These are phyloP conservation scores for Talinum fruticosum DNA, from an alignment of 148 eudicot species.

Conservation along the genomic window DNA sequence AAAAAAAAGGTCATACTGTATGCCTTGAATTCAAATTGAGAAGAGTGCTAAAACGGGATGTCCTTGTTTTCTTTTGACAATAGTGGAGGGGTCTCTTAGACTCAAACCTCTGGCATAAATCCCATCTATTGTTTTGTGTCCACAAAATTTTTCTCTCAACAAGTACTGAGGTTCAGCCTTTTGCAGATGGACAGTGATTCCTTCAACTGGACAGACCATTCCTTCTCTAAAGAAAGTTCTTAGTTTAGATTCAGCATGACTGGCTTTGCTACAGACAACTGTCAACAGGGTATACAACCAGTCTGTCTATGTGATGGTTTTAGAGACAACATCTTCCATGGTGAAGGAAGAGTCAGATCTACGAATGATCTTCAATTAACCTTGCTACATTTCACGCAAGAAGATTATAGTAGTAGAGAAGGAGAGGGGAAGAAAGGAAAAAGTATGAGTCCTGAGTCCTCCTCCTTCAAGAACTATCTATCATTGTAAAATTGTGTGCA, in stretches of 20 bases:
- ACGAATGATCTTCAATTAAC: not conserved
- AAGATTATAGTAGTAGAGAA: not conserved
- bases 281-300: not conserved
- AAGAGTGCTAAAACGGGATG: not conserved
- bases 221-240: not conserved
- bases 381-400: not conserved
- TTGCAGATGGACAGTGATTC: not conserved
- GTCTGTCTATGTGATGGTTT: not conserved
- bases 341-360: not conserved
- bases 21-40: not conserved
- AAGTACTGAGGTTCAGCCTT: not conserved
- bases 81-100: not conserved
- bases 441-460: too few species aligned
- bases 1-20: not conserved
- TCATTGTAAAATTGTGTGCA: not conserved
- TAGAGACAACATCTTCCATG: not conserved
- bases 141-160: not conserved
- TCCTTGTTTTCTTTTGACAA: not conserved
- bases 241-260: not conserved
- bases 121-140: not conserved
- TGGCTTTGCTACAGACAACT: not conserved
- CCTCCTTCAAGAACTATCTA: not conserved
- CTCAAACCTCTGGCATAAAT: not conserved
- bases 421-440: not conserved
- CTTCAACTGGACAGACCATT: not conserved